Evolutionary conservation across 2,329 filamentous ascomycete genomes (phyloP).

Genomic region (Epichloe gansuensis): DNA sequence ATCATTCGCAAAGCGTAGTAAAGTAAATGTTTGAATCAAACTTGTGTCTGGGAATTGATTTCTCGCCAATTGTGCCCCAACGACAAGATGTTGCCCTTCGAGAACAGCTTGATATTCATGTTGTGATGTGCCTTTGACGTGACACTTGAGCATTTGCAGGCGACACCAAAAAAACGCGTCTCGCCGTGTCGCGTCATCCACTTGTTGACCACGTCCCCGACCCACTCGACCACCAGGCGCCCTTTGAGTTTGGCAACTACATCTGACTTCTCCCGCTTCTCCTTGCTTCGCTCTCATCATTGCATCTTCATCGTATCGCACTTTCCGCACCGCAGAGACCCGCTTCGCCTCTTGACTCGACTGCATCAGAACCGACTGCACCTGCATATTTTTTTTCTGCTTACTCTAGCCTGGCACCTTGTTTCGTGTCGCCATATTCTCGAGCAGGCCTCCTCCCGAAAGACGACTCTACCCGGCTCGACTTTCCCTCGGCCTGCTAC

Average conservation of each 20-base stretch:
- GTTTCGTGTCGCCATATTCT: neutral
- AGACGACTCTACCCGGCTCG: neutral
- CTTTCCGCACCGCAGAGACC: neutral
- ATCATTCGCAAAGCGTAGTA: constrained; percentile 11
- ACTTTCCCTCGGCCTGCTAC: neutral
- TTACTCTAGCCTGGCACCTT: neutral
- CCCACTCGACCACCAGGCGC: neutral
- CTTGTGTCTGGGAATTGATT: too few species aligned
- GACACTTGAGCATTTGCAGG: too few species aligned
- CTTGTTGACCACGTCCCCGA: neutral
- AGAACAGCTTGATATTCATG: too few species aligned
- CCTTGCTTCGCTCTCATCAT: neutral
- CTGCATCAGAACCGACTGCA: neutral
- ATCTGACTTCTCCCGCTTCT: constrained; percentile 3
- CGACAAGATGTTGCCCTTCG: too few species aligned
- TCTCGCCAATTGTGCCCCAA: too few species aligned
- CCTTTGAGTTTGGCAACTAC: neutral
- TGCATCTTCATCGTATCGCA: neutral
- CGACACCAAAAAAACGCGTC: neutral
- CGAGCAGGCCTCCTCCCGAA: neutral
- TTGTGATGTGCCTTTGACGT: too few species aligned
- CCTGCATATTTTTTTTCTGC: neutral
- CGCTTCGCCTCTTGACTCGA: neutral
- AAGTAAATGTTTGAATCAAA: neutral
- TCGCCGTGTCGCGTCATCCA: neutral